Evolutionary conservation across 192 early-diverging fungal genomes (phyloP).

Genomic region (Physocladia obscura): DNA sequence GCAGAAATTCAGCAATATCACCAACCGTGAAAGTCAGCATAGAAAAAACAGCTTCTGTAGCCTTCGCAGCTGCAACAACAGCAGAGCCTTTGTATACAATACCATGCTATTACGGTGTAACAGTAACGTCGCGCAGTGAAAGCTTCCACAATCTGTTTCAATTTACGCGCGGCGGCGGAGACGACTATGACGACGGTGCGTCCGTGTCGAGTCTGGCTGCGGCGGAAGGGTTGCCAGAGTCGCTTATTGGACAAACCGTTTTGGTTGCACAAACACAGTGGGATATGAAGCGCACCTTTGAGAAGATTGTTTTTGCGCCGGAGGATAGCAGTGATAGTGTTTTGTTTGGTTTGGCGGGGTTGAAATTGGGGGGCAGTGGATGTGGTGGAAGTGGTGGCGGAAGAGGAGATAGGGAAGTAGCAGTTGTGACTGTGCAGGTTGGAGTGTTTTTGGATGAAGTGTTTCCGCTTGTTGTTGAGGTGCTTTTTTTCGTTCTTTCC

Average conservation of each 20-base stretch:
- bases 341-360: slow-evolving; percentile 14
- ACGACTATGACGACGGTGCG: not conserved
- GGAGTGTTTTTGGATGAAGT: slow-evolving; percentile 42
- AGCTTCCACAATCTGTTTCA: slow-evolving; percentile 6
- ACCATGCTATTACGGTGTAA: slow-evolving; percentile 9
- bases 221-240: not conserved
- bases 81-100: slow-evolving; percentile 17
- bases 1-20: not conserved
- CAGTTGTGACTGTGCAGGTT: slow-evolving; percentile 30
- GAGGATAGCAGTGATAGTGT: too few relatives aligned
- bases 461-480: slow-evolving; percentile 29
- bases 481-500: not conserved
- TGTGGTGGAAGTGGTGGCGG: not conserved
- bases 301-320: slow-evolving; percentile 5
- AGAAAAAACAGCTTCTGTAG: not conserved
- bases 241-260: slow-evolving; percentile 17
- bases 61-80: not conserved
- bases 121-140: not conserved
- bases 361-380: too few relatives aligned
- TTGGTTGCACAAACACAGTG: not conserved
- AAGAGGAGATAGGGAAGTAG: slow-evolving; percentile 43
- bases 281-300: slow-evolving; percentile 19
- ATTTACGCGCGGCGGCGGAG: not conserved
- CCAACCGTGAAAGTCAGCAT: not conserved
- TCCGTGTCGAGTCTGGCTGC: too few relatives aligned